phyloP scores from a whole-genome alignment of 495 filamentous ascomycete genomes.

The Penicillium coprophilum region DNA sequence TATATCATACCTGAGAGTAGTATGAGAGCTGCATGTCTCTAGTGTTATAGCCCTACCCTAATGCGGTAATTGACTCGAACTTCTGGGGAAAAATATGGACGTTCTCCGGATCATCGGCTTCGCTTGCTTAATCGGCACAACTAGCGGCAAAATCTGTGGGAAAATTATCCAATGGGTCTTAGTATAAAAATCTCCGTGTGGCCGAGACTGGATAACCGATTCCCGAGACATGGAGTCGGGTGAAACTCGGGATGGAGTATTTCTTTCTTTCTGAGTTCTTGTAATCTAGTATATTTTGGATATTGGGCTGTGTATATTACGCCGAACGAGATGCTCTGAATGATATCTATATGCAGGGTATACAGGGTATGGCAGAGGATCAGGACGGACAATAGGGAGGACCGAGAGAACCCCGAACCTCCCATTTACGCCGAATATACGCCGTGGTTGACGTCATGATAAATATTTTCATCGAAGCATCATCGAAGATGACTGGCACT shows the following conservation, averaged over 20 bases:
- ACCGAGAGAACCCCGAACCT: neutral
- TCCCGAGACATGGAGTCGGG: constrained; percentile 22
- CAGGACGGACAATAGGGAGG: no score
- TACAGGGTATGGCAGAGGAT: no score
- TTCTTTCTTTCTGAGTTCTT: neutral
- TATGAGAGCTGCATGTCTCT: no score
- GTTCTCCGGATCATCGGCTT: neutral
- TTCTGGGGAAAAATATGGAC: neutral
- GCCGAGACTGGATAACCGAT: constrained; percentile 41
- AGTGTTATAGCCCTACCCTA: neutral
- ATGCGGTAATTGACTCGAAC: neutral
- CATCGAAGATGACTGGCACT: constrained; percentile 3
- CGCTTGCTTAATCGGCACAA: neutral
- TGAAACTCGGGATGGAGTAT: constrained; percentile 14
- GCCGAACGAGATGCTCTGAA: neutral
- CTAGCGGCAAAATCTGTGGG: neutral
- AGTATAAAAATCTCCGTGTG: constrained; percentile 32
- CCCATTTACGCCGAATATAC: neutral
- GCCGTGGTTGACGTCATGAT: constrained; percentile 17
- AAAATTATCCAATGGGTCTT: neutral
- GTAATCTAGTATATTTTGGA: neutral
- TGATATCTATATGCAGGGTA: neutral
- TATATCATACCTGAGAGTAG: no score
- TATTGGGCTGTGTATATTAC: neutral
- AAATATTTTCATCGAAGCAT: constrained; percentile 1